phyloP scores from a whole-genome alignment of 208 protist species.

The Porcisia hertigi region DNA sequence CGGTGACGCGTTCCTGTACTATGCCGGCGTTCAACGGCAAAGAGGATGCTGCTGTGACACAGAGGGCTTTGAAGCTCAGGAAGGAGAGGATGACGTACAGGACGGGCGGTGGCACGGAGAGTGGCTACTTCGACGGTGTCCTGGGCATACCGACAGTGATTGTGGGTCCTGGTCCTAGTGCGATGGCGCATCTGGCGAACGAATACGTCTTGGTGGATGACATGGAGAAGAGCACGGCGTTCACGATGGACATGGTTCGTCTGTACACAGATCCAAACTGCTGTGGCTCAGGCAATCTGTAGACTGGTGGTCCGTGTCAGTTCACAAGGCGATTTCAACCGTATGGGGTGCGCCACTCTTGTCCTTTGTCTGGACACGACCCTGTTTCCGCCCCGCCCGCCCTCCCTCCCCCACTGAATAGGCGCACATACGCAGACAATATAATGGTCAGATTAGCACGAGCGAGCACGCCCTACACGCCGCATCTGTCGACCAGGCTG shows the following conservation, averaged over 20 bases:
- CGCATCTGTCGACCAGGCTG: too few relatives aligned
- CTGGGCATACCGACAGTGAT: slow-evolving; percentile 53
- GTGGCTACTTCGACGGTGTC: slow-evolving; percentile 58
- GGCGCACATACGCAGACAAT: too few relatives aligned
- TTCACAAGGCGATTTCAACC: background rate
- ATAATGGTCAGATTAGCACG: too few relatives aligned
- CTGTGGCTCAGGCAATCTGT: slow-evolving; percentile 23
- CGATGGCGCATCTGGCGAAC: slow-evolving; percentile 59
- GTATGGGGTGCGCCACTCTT: too few relatives aligned
- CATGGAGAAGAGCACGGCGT: slow-evolving; percentile 34
- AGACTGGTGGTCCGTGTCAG: background rate
- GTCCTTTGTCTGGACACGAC: too few relatives aligned
- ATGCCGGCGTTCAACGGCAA: slow-evolving; percentile 38
- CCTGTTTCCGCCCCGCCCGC: too few relatives aligned
- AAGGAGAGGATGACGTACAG: slow-evolving; percentile 18
- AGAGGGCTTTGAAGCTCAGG: slow-evolving; percentile 24
- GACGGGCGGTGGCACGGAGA: slow-evolving; percentile 49
- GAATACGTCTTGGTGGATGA: slow-evolving; percentile 51
- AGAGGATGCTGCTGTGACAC: slow-evolving; percentile 41
- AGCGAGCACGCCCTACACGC: too few relatives aligned
- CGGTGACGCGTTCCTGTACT: slow-evolving; percentile 6
- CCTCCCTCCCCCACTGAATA: too few relatives aligned
- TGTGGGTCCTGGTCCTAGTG: slow-evolving; percentile 46
- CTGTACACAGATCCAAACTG: slow-evolving; percentile 29
- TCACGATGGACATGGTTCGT: slow-evolving; percentile 41